Evolutionary conservation across 2,329 filamentous ascomycete genomes (phyloP), one percentile per base, ranked within the genome.

Genomic region (Penicillium sp.): DNA sequence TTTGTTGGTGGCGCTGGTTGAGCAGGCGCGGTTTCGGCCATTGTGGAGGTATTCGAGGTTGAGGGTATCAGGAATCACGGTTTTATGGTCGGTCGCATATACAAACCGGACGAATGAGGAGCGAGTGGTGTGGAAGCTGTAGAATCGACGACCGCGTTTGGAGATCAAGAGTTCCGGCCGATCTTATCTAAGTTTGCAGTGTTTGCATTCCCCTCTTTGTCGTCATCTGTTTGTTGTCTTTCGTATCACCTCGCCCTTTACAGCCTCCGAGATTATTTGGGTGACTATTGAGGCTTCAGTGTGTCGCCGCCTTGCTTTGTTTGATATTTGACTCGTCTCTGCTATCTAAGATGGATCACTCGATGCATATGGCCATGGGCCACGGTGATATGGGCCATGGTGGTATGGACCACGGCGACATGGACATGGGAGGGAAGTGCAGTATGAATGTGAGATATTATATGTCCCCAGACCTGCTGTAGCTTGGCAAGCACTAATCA

Each of bases 391-490:
- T 82, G 79, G 84, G 80, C 58, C 83, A 87, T 66, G 80, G 80
- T 62, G 51, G 48, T 43, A 58, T 58, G 55, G 78, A 76, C 61
- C 82, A 83, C 66, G 79, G 77, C 29, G 76, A 77, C 63, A 82
- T 82, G 79, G 81, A 80, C 70, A 86, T 84, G 81, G 79, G 79
- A 31, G 74, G 71, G 50, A 85, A 86, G 80, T 97, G 92, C 83
- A 92, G 81, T 75, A 97, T 97, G 91, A 96, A 92, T 75, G 92
- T 93, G 77, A 67, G 87, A 54, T 47, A 21, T 21, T 40, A 31
- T 29, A 6, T 10, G 11, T 14, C 24, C n/a, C 11, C 34, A n/a
- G 5, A 36, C 24, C 4, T 36, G 4, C 14, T 14, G 13, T 36
- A 36, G 34, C 11, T 36, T 14, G 8, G 5, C 24, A 5, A 27